phyloP scores from a whole-genome alignment of 768 basidiomycete genomes.

The Agrocybe pediades region DNA sequence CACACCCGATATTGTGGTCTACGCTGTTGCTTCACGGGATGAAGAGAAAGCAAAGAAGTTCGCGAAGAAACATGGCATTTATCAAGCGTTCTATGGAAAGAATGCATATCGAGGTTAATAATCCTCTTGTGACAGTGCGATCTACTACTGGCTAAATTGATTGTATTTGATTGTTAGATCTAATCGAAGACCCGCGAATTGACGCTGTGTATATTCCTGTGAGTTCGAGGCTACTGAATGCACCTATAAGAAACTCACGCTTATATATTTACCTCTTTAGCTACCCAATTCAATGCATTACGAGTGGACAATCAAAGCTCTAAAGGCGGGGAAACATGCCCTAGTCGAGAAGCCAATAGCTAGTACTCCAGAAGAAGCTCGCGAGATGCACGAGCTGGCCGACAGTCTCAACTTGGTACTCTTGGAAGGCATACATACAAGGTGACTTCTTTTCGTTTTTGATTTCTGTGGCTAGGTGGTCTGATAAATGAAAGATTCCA shows the following conservation, averaged over 20 bases:
- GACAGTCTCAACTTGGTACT: conserved; percentile 50
- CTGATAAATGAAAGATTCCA: conserved; percentile 57
- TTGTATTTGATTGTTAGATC: not conserved
- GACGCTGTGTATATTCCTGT: conserved; percentile 58
- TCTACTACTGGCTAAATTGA: not conserved
- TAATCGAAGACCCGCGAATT: conserved; percentile 48
- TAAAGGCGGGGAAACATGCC: conserved; percentile 66
- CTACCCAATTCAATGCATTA: conserved; percentile 63
- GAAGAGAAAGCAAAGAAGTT: conserved; percentile 41
- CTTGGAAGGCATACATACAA: conserved; percentile 62
- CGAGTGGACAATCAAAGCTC: conserved; percentile 71
- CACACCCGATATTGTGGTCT: conserved; percentile 53
- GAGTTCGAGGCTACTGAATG: not conserved
- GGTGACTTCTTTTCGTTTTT: conserved; percentile 13
- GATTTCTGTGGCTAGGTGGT: not conserved
- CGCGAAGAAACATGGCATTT: conserved; percentile 54
- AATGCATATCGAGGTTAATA: conserved; percentile 42
- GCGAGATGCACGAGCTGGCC: conserved; percentile 44
- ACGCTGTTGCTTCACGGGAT: conserved; percentile 57
- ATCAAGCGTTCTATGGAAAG: conserved; percentile 39
- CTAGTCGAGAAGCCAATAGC: conserved; percentile 65
- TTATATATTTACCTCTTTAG: conserved; percentile 56
- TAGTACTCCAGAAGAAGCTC: conserved; percentile 46
- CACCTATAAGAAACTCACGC: conserved; percentile 15
- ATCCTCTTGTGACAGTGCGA: no score